Evolutionary conservation across 148 eudicot genomes (phyloP).

Genomic region (Rhododendron ovatum): DNA sequence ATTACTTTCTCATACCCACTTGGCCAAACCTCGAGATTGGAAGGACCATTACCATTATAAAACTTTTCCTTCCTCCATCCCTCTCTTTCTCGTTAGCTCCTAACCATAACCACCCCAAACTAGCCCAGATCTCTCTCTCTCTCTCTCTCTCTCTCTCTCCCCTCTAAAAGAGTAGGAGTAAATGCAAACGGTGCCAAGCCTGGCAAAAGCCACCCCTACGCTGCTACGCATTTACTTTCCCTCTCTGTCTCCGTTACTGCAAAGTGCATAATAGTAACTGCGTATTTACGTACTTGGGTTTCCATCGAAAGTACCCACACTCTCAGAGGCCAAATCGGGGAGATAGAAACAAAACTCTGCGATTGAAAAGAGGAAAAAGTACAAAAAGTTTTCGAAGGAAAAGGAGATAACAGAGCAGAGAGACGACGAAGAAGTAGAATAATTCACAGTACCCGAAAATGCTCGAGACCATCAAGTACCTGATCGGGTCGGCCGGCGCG

Average conservation of each 20-base stretch:
- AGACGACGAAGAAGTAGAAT: not conserved
- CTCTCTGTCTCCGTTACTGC: not conserved
- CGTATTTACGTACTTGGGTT: not conserved
- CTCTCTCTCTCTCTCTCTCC: slow-evolving; percentile 23
- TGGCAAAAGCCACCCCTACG: slow-evolving; percentile 8
- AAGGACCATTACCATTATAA: slow-evolving; percentile 21
- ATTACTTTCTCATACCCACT: not conserved
- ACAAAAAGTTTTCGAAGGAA: not conserved
- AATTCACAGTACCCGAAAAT: slow-evolving; percentile 11
- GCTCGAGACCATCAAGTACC: slow-evolving; percentile 63
- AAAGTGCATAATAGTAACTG: not conserved
- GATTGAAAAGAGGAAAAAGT: not conserved
- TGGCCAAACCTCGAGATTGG: not conserved
- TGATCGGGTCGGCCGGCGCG: slow-evolving; percentile 68
- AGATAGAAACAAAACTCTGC: not conserved
- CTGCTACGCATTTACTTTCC: not conserved
- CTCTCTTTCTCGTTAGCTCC: slow-evolving; percentile 6
- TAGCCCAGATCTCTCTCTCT: slow-evolving; percentile 13
- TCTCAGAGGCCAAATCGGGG: not conserved
- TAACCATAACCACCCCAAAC: not conserved
- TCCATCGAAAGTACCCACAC: not conserved
- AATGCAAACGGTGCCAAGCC: slow-evolving; percentile 10
- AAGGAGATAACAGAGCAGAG: not conserved
- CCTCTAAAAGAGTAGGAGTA: not conserved
- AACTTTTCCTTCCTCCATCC: slow-evolving; percentile 10